phyloP scores from a whole-genome alignment of 306 rosid genomes.

The Corylus heterophylla region DNA sequence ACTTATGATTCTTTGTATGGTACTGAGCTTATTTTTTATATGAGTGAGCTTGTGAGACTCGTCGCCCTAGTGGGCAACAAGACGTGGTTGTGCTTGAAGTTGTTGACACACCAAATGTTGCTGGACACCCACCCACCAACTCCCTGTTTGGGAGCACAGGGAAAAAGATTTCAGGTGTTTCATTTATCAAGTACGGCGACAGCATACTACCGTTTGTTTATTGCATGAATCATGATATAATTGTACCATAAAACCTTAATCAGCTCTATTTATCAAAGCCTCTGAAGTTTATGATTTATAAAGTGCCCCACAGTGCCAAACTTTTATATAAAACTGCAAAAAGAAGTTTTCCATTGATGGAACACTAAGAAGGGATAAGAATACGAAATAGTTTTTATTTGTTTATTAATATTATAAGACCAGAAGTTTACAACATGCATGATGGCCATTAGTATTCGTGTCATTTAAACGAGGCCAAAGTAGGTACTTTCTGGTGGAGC shows the following conservation, averaged over 20 bases:
- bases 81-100: background rate
- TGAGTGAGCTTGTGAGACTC: background rate
- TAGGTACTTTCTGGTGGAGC: background rate
- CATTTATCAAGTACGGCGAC: background rate
- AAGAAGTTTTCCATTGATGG: background rate
- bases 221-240: background rate
- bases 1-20: background rate
- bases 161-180: background rate
- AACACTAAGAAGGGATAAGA: background rate
- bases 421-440: background rate
- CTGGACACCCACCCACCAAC: slow-evolving; percentile 12
- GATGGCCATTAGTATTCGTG: background rate
- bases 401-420: background rate
- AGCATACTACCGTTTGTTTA: background rate
- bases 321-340: background rate
- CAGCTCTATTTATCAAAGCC: background rate
- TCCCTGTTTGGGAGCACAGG: background rate
- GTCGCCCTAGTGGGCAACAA: background rate
- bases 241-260: background rate
- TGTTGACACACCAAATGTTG: background rate
- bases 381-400: background rate
- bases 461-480: background rate
- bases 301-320: background rate
- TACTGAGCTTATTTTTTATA: background rate
- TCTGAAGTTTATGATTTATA: background rate